Percentiles rank a stretch among this genome's conserved stretches.
Evolutionary conservation across 1,284 basidiomycete genomes (phyloP).

Genomic region (Trichosporon asahii): DNA sequence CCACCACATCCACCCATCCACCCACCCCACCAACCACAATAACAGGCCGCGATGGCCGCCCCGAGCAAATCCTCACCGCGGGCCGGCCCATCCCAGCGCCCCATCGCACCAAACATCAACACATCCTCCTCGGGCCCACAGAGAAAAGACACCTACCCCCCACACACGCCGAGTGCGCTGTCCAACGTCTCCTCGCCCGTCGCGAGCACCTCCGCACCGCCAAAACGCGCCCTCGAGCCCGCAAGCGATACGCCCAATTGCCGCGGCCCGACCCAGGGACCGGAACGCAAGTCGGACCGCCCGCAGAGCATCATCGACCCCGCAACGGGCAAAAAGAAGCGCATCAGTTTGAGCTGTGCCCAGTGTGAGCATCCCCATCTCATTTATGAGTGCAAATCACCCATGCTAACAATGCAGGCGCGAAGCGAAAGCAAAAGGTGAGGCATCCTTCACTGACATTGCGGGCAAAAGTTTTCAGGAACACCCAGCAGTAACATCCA

Average conservation of each 20-base stretch:
- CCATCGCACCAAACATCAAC: conserved; percentile 12
- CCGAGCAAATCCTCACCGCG: conserved; percentile 11
- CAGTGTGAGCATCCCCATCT: conserved; percentile 43
- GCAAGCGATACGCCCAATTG: conserved; percentile 10
- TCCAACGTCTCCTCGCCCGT: conserved; percentile 31
- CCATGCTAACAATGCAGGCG: conserved; percentile 33
- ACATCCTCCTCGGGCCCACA: conserved; percentile 5
- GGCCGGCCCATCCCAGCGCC: conserved; percentile 6
- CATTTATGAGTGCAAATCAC: background rate
- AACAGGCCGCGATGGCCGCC: conserved; percentile 6
- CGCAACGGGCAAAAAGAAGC: conserved; percentile 46
- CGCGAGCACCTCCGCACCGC: conserved; percentile 6
- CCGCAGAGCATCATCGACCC: conserved; percentile 26
- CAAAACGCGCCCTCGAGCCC: conserved; percentile 13
- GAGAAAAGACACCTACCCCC: conserved; percentile 25
- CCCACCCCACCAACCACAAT: too few species aligned
- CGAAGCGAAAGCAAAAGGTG: conserved; percentile 51
- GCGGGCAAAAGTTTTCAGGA: background rate
- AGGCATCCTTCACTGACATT: background rate
- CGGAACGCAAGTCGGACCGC: conserved; percentile 30
- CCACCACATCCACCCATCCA: conserved; percentile 15
- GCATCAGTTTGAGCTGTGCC: conserved; percentile 50
- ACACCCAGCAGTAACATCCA: background rate
- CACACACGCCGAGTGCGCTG: conserved; percentile 30
- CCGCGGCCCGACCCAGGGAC: background rate